These are phyloP conservation scores for Xanthoparmelia taractica DNA, from an alignment of 495 filamentous ascomycete species.

Conservation along the genomic window DNA sequence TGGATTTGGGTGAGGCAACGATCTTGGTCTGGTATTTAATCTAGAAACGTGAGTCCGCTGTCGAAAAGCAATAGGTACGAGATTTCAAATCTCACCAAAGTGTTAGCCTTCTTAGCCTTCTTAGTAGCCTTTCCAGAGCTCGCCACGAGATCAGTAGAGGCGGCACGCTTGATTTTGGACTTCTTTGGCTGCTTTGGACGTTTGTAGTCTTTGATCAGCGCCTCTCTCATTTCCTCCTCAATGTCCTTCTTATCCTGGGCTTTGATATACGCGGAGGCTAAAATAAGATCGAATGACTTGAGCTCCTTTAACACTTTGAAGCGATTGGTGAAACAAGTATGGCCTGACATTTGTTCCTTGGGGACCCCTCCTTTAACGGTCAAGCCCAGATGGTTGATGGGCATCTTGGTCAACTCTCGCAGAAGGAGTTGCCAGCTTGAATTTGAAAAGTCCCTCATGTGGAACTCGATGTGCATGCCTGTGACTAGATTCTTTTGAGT, in stretches of 20 bases:
- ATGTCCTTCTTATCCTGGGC: conserved; percentile 3
- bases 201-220: conserved; percentile 6
- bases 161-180: not conserved
- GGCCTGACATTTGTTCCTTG: not conserved
- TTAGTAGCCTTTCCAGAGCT: not conserved
- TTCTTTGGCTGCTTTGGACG: not conserved
- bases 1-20: not conserved
- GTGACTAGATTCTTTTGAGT: conserved; percentile 1
- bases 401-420: conserved; percentile 2
- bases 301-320: conserved; percentile 7
- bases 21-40: conserved; percentile 3
- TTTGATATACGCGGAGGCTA: not conserved
- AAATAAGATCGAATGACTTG: conserved; percentile 9
- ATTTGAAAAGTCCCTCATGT: not conserved
- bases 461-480: conserved; percentile 6
- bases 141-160: not conserved
- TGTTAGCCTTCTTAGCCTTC: not conserved
- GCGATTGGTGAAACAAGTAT: conserved; percentile 11
- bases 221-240: conserved; percentile 7
- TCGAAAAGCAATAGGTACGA: not conserved
- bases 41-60: not conserved
- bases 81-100: not conserved
- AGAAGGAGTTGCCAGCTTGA: not conserved
- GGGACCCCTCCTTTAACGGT: conserved; percentile 10
- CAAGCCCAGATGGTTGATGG: conserved; percentile 18